phyloP scores from a whole-genome alignment of 2,329 filamentous ascomycete genomes.

The Aureobasidium sp. region DNA sequence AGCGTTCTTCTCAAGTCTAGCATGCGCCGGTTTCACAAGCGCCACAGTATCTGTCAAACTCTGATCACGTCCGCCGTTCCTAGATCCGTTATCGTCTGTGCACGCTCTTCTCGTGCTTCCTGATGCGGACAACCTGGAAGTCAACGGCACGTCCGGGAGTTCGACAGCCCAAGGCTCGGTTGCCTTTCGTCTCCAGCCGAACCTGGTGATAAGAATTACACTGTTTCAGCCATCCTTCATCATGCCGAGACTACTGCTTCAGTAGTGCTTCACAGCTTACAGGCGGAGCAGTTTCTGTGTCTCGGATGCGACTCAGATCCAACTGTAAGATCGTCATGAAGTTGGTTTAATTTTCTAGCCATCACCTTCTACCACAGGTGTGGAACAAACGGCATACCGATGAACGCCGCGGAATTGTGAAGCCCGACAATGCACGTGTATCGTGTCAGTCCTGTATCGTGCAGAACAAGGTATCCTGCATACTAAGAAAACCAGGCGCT shows the following conservation, averaged over 20 bases:
- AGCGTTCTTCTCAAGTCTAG: slow-evolving; percentile 1
- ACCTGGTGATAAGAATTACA: slow-evolving; percentile 5
- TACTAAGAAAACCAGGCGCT: not conserved
- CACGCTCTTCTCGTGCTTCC: not conserved
- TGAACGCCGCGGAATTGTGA: not conserved
- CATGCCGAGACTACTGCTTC: not conserved
- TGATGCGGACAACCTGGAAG: not conserved
- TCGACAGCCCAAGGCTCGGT: not conserved
- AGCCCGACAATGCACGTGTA: not conserved
- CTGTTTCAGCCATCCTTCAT: not conserved
- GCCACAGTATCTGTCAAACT: slow-evolving; percentile 14
- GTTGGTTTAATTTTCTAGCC: too few species aligned
- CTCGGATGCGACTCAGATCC: not conserved
- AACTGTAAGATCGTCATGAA: not conserved
- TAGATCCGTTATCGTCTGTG: slow-evolving; percentile 1
- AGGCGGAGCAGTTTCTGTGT: not conserved
- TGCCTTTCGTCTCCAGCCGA: not conserved
- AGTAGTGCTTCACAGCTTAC: not conserved
- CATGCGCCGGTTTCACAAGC: slow-evolving; percentile 8
- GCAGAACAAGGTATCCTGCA: not conserved
- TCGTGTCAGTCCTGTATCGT: not conserved
- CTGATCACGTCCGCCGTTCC: not conserved
- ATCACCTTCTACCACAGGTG: not conserved
- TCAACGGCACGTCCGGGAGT: slow-evolving; percentile 3
- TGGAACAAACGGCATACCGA: not conserved